These are phyloP conservation scores for Sclerotiophoma versabilis DNA, from an alignment of 2,329 filamentous ascomycete genomes.

Conservation along the genomic window DNA sequence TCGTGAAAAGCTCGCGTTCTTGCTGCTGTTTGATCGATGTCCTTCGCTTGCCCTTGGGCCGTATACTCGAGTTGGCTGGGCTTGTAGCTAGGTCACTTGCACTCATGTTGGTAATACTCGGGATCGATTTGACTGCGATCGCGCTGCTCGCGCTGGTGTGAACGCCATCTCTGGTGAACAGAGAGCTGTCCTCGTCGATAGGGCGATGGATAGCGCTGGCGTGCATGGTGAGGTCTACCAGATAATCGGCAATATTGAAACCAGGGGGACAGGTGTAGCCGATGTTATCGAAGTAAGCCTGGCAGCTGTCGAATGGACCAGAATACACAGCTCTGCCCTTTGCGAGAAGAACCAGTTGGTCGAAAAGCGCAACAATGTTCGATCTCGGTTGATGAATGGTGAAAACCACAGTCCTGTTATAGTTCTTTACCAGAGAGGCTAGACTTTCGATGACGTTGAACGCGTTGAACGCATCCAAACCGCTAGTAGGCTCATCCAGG, in stretches of 20 bases:
- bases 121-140: conserved; percentile 86
- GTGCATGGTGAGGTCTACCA: conserved; percentile 98
- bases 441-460: conserved; percentile 98
- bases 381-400: conserved; percentile 98
- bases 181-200: conserved; percentile 63
- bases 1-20: conserved; percentile 87
- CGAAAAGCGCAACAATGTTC: conserved; percentile 97
- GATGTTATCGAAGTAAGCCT: conserved; percentile 88
- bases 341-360: conserved; percentile 88
- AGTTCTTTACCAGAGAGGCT: conserved; percentile 91
- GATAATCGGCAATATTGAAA: conserved; percentile 98
- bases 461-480: conserved; percentile 94
- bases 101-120: conserved; percentile 80
- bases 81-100: conserved; percentile 66
- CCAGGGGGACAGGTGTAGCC: conserved; percentile 94
- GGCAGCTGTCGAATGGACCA: conserved; percentile 85
- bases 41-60: conserved; percentile 73
- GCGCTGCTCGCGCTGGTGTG: conserved; percentile 85
- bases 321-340: conserved; percentile 92
- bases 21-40: conserved; percentile 86
- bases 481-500: conserved; percentile 95
- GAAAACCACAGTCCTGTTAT: conserved; percentile 96
- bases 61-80: conserved; percentile 65
- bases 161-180: conserved; percentile 67
- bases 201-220: conserved; percentile 68